These are phyloP conservation scores for Geum urbanum DNA, from an alignment of 306 rosid species.

Conservation along the genomic window DNA sequence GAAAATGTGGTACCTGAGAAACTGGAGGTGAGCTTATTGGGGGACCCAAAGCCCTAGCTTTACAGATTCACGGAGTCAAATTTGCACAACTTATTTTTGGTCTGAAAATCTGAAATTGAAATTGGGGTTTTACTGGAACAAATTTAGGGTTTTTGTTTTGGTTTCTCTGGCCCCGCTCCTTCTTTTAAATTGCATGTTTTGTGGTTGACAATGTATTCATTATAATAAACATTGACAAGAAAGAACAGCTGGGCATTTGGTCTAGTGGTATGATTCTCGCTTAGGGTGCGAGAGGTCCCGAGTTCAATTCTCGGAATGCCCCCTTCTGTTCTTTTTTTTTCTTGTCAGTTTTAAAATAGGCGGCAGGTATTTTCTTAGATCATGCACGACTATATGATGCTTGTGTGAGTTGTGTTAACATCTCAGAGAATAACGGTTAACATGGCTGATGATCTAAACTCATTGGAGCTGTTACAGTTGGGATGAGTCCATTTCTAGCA, in stretches of 20 bases:
- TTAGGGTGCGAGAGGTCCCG: conserved; percentile 41
- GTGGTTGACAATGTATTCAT: no score
- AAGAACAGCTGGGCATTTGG: conserved; percentile 23
- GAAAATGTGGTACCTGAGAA: neutral
- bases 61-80: neutral
- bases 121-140: conserved; percentile 3
- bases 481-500: no score
- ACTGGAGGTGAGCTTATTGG: neutral
- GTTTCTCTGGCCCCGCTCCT: neutral
- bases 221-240: no score
- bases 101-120: neutral
- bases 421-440: neutral
- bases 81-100: no score
- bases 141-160: neutral
- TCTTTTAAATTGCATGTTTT: no score
- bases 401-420: neutral
- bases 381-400: neutral
- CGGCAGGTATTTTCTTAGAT: neutral
- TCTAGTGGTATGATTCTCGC: conserved; percentile 40
- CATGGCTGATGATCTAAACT: neutral
- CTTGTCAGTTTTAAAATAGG: neutral
- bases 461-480: no score
- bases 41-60: neutral
- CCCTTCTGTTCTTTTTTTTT: neutral
- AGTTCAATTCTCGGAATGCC: conserved; percentile 41